Evolutionary conservation across 257 asterid genomes (phyloP).

Genomic region (Solanum microdontum): DNA sequence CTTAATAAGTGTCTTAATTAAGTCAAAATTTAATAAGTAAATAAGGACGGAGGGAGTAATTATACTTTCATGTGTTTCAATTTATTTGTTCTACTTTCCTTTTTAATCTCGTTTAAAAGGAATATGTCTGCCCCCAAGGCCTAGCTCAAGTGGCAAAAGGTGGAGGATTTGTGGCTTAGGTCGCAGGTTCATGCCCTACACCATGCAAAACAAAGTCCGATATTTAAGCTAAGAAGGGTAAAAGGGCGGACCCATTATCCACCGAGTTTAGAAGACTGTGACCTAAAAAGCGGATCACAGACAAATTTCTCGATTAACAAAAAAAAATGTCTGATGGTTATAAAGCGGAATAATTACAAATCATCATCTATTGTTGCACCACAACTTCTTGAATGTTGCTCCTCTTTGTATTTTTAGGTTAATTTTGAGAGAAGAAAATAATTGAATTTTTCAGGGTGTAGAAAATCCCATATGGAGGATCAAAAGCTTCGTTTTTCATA

Average conservation of each 20-base stretch:
- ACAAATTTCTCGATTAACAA: not conserved
- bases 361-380: not conserved
- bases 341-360: not conserved
- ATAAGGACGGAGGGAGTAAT: not conserved
- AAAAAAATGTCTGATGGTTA: not conserved
- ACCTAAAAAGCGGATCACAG: not conserved
- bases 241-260: too few relatives aligned
- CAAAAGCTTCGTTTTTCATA: not conserved
- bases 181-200: not conserved
- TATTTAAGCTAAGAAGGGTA: not conserved
- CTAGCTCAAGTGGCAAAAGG: not conserved
- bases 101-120: not conserved
- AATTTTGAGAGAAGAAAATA: not conserved
- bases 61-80: not conserved
- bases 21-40: not conserved
- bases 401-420: not conserved
- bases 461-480: not conserved
- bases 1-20: not conserved
- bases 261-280: not conserved
- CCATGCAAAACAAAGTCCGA: not conserved
- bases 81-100: not conserved
- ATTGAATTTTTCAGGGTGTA: not conserved
- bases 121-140: not conserved
- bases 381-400: not conserved
- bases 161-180: not conserved